Base-by-base conservation (phyloP, 805 yeast species). In the Wickerhamiella occidentalis region DNA sequence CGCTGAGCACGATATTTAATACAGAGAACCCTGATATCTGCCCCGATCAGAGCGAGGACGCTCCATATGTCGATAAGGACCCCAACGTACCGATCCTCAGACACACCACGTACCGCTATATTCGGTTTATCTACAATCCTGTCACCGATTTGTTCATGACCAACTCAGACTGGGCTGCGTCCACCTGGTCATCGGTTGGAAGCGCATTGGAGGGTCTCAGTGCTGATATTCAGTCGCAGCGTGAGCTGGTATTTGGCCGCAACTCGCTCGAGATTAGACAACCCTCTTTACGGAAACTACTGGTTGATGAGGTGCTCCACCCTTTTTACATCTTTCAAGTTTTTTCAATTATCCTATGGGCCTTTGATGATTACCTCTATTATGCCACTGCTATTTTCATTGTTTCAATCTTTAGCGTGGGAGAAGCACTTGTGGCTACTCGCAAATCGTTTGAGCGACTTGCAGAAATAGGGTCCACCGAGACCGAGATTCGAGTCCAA, bases 301-400 rank as follows among this genome's bases (percentile, higher is more conserved):
- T 92, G 30, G 69, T 82, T 22, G 94, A 86, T 59, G 98, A 92
- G 63, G 85, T 87, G 0, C 67, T 92, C 38, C 97, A 92, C 64
- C 99, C 99, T 0, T 92, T 92, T 62, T 92, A 92, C 63, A 75
- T 94, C 40, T 92, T 92, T 63, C 99, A 92, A 68, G 80, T 90
- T 1, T 90, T 90, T 61, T 87, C 96, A 2, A 83, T 92, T 50
- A 68, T 88, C 28, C 69, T 92, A 41, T 92, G 99, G 99, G 73
- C 86, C 9, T 76, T 86, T 13, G 99, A 92, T 64, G 82, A 84
- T 57, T 92, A 94, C 65, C 84, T 81, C 63, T 92, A 90, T 66
- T 92, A 92, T 62, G 99, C 99, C 0, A 72, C 78, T 17, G 94
- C 98, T 65, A 92, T 92, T 52, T 81, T 92, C 56, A 51, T 87